Conservation (phyloP, 2,329 filamentous ascomycete species). For the Arthroderma uncinatum region DNA sequence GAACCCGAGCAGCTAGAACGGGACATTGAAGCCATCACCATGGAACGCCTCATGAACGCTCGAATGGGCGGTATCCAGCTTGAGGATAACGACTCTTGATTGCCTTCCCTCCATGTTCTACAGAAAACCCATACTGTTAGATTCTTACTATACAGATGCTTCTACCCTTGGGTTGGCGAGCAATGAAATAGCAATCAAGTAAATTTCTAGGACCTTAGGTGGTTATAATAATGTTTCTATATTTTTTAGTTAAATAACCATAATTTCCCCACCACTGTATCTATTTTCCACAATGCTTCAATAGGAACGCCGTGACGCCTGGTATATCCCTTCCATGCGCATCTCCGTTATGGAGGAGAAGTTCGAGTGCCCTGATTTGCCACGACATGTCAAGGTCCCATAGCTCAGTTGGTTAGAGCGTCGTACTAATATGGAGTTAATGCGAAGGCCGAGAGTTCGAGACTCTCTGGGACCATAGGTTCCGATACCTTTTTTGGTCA, state of each 20-base stretch:
- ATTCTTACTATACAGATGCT: background rate
- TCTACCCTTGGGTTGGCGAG: background rate
- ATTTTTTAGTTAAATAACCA: background rate
- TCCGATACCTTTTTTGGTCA: background rate
- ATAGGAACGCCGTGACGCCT: background rate
- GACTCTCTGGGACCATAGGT: slow-evolving; percentile 10
- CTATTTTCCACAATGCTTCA: background rate
- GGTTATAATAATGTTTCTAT: background rate
- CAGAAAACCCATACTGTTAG: too few species aligned
- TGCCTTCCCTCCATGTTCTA: too few species aligned
- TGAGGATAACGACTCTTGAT: slow-evolving; percentile 3
- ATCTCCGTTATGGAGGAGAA: background rate
- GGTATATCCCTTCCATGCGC: background rate
- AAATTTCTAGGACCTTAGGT: background rate
- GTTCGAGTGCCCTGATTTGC: background rate
- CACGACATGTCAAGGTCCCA: slow-evolving; percentile 4
- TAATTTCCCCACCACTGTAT: background rate
- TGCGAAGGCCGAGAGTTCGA: slow-evolving; percentile 12
- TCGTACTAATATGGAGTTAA: slow-evolving; percentile 6
- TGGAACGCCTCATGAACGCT: slow-evolving; percentile 20
- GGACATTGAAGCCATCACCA: slow-evolving; percentile 23
- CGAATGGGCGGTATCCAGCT: slow-evolving; percentile 14
- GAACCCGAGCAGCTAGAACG: slow-evolving; percentile 22
- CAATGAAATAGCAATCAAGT: background rate
- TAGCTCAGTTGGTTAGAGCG: slow-evolving; percentile 5